phyloP scores from a whole-genome alignment of 164 flowering plant genomes.

The Stephania cephalantha region DNA sequence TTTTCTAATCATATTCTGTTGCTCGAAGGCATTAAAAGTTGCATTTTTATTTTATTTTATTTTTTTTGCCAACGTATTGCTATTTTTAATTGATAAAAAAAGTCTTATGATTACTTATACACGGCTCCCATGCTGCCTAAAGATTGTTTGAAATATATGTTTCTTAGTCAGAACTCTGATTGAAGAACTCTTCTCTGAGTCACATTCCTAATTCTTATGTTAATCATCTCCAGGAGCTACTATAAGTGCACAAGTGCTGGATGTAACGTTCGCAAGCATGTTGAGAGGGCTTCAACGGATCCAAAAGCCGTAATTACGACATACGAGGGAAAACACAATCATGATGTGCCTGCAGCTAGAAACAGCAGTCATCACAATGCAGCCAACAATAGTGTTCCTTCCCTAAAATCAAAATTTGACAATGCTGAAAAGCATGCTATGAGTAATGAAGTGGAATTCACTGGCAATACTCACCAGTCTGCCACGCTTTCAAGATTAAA shows the following conservation, averaged over 20 bases:
- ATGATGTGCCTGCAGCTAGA: slow-evolving; percentile 68
- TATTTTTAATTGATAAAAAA: too few species aligned
- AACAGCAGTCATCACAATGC: slow-evolving; percentile 41
- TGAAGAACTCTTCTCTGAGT: not conserved
- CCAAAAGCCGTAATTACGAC: slow-evolving; percentile 83
- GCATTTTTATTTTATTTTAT: too few species aligned
- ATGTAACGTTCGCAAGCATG: slow-evolving; percentile 91
- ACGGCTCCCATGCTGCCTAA: not conserved
- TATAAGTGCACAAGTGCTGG: slow-evolving; percentile 78
- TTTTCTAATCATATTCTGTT: not conserved
- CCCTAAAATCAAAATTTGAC: slow-evolving; percentile 27
- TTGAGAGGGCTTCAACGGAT: slow-evolving; percentile 83
- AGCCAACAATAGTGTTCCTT: slow-evolving; percentile 23
- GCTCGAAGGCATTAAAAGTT: not conserved
- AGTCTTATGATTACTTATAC: not conserved
- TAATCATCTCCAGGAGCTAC: slow-evolving; percentile 58
- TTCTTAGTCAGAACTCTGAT: not conserved
- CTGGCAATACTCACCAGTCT: slow-evolving; percentile 28
- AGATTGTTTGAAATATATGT: not conserved
- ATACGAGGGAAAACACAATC: slow-evolving; percentile 94
- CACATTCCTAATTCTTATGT: slow-evolving; percentile 15
- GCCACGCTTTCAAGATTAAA: slow-evolving; percentile 40
- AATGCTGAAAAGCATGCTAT: slow-evolving; percentile 26
- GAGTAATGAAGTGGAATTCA: slow-evolving; percentile 14
- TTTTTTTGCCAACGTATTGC: too few species aligned